phyloP scores from a whole-genome alignment of 2,329 filamentous ascomycete genomes.

The Myrmaecium sp. region DNA sequence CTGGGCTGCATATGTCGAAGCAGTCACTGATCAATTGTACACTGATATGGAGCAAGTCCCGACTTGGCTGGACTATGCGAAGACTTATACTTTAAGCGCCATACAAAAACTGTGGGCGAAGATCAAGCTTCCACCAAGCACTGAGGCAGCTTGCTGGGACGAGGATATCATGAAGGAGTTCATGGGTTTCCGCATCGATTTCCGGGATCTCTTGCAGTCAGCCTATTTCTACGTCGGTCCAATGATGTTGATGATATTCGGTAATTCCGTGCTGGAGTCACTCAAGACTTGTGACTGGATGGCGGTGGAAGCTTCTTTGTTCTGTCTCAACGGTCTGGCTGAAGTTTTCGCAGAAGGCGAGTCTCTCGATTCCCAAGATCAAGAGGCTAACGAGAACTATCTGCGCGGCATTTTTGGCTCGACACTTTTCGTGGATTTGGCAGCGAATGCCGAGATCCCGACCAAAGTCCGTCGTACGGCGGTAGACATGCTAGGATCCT shows the following conservation, averaged over 20 bases:
- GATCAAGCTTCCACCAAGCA: slow-evolving; percentile 46
- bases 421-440: slow-evolving; percentile 37
- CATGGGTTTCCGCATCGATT: slow-evolving; percentile 57
- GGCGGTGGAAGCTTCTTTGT: slow-evolving; percentile 35
- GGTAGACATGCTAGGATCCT: slow-evolving; percentile 52
- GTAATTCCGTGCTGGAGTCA: slow-evolving; percentile 25
- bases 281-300: slow-evolving; percentile 28
- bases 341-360: slow-evolving; percentile 48
- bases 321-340: slow-evolving; percentile 48
- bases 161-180: slow-evolving; percentile 51
- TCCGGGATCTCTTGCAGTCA: slow-evolving; percentile 60
- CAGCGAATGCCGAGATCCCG: slow-evolving; percentile 33
- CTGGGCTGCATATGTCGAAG: slow-evolving; percentile 62
- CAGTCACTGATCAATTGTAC: slow-evolving; percentile 38
- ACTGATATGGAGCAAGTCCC: slow-evolving; percentile 18
- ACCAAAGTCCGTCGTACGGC: slow-evolving; percentile 49
- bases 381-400: slow-evolving; percentile 39
- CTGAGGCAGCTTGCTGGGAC: slow-evolving; percentile 49
- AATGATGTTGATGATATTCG: slow-evolving; percentile 28
- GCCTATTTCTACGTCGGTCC: slow-evolving; percentile 41
- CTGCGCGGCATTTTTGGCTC: slow-evolving; percentile 46
- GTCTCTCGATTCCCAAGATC: too few relatives aligned
- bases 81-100: slow-evolving; percentile 43
- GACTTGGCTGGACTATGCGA: slow-evolving; percentile 41
- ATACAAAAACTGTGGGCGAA: slow-evolving; percentile 52